phyloP scores from a whole-genome alignment of 768 basidiomycete genomes.

The Tulasnella sp. region DNA sequence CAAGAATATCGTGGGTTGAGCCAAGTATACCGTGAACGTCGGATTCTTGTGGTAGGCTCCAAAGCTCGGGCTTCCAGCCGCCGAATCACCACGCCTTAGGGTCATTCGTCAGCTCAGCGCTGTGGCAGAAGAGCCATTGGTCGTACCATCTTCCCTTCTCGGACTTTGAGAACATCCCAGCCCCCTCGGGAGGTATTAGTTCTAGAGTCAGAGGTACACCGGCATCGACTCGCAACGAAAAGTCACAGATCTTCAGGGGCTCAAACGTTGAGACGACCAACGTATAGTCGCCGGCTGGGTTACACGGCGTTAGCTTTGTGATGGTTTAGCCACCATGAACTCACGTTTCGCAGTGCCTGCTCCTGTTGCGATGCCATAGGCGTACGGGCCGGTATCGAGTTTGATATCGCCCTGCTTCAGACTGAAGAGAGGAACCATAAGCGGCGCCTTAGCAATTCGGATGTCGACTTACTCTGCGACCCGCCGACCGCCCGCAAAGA shows the following conservation, averaged over 20 bases:
- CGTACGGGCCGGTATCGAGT: conserved; percentile 68
- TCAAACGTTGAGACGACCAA: conserved; percentile 79
- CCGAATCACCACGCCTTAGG: conserved; percentile 41
- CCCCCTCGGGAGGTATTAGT: conserved; percentile 71
- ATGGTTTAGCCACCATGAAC: conserved; percentile 6
- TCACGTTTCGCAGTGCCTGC: conserved; percentile 43
- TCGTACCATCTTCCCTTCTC: conserved; percentile 64
- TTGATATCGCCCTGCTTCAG: conserved; percentile 50
- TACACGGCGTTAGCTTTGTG: background rate
- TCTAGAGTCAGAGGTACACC: conserved; percentile 42
- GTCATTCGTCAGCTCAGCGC: background rate
- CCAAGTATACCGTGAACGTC: conserved; percentile 45
- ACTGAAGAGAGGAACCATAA: conserved; percentile 31
- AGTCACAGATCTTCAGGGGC: conserved; percentile 52
- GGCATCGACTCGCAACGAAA: conserved; percentile 51
- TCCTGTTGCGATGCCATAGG: conserved; percentile 55
- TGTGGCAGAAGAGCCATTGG: background rate
- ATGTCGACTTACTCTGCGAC: conserved; percentile 53
- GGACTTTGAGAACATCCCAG: conserved; percentile 71
- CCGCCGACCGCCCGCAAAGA: conserved; percentile 66
- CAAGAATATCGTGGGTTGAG: background rate
- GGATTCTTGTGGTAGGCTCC: conserved; percentile 59
- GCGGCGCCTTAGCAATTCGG: background rate
- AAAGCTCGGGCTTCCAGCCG: conserved; percentile 59
- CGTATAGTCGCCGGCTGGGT: conserved; percentile 66